Evolutionary conservation across 1,284 basidiomycete genomes (phyloP), one percentile per base, ranked within the genome.

Genomic region (Quambalaria eucalypti): DNA sequence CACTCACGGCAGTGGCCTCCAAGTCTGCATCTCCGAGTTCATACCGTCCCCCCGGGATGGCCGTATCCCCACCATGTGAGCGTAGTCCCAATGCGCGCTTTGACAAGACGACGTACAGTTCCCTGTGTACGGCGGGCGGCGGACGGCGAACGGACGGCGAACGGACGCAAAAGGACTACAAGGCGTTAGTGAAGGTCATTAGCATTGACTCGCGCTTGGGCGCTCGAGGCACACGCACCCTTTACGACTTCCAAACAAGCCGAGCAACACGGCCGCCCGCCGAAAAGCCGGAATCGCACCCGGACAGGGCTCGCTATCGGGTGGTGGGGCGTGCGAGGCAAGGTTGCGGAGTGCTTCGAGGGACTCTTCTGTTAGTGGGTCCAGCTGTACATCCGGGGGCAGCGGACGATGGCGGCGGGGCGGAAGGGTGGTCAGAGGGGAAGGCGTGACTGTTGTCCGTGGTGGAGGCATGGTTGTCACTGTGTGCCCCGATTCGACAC

Each of bases 61-160:
- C 71, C 0, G 71, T 74, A 28, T 74, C 71, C 19, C 71, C 71
- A 0, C 64, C 66, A 47, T 74, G 71, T 12, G 60, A 64, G 0
- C 68, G 56, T 2, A 74, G 54, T 2, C 51, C 48, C 1, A 51
- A 36, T 1, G 66, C 56, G 1, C 71, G 56, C 48, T 68, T 62
- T 23, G 63, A 65, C 2, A 74, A 58, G 8, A 74, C 57, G n/a
- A 73, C 68, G 38, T 71, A 64, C 10, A 74, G 63, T 16, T 65
- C 63, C 9, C 68, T 55, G 39, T 16, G 28, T 12, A 25, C 14
- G n/a, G 4, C 4, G 48, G 21, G n/a, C n/a, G 21, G 5, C 3
- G 4, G 42, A 7, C 42, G 5, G 42, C 21, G 19, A 9, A 14
- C 21, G 14, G 21, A 26, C 4, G 4, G 42, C 12, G 42, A 46